phyloP scores from a whole-genome alignment of 2,329 filamentous ascomycete species.

The Pseudocercospora fijiensis region DNA sequence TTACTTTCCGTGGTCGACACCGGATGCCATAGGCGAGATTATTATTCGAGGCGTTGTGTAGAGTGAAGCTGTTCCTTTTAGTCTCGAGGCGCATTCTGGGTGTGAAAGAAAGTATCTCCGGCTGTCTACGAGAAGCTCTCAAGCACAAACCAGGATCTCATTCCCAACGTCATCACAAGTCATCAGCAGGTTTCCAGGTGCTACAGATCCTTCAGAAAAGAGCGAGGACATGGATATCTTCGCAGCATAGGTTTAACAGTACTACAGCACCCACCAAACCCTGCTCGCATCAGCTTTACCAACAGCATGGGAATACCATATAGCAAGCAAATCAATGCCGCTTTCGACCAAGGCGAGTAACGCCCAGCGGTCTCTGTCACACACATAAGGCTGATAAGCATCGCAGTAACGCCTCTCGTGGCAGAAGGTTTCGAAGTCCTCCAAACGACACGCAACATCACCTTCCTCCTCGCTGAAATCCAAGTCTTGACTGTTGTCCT shows the following conservation, averaged over 20 bases:
- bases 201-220: background rate
- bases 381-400: background rate
- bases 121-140: background rate
- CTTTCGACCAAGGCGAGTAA: slow-evolving; percentile 46
- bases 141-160: background rate
- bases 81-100: no score
- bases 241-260: background rate
- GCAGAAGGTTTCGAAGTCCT: slow-evolving; percentile 51
- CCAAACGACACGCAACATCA: slow-evolving; percentile 52
- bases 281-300: background rate
- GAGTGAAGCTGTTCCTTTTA: no score
- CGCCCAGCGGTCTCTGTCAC: background rate
- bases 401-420: slow-evolving; percentile 51
- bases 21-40: no score
- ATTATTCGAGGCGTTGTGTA: no score
- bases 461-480: slow-evolving; percentile 49
- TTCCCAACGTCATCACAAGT: slow-evolving; percentile 1
- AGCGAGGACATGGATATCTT: background rate
- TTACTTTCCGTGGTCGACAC: no score
- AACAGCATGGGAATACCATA: slow-evolving; percentile 53
- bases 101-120: no score
- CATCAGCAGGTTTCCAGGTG: background rate
- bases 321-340: slow-evolving; percentile 52
- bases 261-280: background rate
- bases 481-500: slow-evolving; percentile 49